Evolutionary conservation across 352 stramenopile genomes (phyloP), one percentile per base, ranked within the genome.

Genomic region (Globisporangium okanoganense): DNA sequence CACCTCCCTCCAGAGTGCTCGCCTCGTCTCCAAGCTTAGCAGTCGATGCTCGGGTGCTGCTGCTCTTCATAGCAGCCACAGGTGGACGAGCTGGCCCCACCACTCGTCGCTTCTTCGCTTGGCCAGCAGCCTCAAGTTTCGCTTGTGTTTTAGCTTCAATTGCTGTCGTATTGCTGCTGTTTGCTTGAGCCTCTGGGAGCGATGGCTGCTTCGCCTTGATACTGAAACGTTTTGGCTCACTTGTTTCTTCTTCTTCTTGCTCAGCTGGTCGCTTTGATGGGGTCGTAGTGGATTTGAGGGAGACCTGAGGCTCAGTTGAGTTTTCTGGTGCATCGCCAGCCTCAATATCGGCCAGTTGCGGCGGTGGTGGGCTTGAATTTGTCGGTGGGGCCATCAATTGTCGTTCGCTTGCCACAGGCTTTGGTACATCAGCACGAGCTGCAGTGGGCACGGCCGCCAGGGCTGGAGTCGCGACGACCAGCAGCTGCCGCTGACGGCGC

Each of bases 1-100:
- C 87, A 4, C 83, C 85, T 49, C 85, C 87, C 70, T 95, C 82
- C 29, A 92, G 61, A 12, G 73, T 62, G 44, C 40, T 65, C n/a
- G 47, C 35, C 22, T 80, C 65, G 24, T 35, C 18, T 18, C 33
- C 36, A 16, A 35, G 18, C 5, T 50, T 10, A 33, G 35, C 25
- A 54, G 40, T 4, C 35, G 8, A 5, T 4, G 35, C 67, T 51
- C 41, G 14, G 6, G 5, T 54, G 14, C 33, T 38, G 63, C 65
- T 25, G 50, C 18, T 43, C 64, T 36, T 8, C 27, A 27, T 7
- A 43, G 27, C 24, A 27, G 24, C 0, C 6, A 53, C 53, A 27
- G 74, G 62, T 1, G 65, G 62, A 36, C 75, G 58, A 18, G 65
- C 69, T 56, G 78, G 75, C 5, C 78, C 75, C 12, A 69, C 61